A percentile compares a stretch with the other conserved stretches of the same genome.
These are phyloP conservation scores for Eimeria necatrix DNA, from an alignment of 169 alveolate species.

Conservation along the genomic window DNA sequence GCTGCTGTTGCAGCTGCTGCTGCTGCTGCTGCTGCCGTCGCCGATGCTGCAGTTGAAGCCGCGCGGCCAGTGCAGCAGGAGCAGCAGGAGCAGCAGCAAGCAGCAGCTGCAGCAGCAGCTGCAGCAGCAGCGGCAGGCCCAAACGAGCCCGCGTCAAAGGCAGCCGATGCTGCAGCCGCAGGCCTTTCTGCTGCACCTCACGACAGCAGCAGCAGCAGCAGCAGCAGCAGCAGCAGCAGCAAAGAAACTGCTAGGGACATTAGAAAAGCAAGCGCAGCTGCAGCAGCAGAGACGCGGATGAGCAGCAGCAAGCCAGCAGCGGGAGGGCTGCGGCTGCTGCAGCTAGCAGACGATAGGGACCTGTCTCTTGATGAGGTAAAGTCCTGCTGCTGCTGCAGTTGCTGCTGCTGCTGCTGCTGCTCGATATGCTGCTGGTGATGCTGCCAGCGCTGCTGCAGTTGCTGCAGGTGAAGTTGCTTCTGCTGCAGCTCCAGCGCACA, in stretches of 20 bases:
- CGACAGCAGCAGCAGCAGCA: slow-evolving; percentile 39
- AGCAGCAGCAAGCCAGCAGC: not conserved
- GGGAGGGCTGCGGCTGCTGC: slow-evolving; percentile 46
- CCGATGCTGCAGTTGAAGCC: not conserved
- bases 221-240: slow-evolving; percentile 35
- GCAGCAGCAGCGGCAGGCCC: slow-evolving; percentile 32
- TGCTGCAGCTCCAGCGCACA: not conserved
- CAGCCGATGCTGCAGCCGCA: not conserved
- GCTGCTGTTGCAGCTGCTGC: not conserved
- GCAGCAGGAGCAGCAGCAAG: not conserved
- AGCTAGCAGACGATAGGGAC: slow-evolving; percentile 48
- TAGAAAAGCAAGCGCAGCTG: not conserved
- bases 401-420: not conserved
- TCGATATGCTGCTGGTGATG: not conserved
- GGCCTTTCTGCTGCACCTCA: not conserved
- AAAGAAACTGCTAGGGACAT: not conserved
- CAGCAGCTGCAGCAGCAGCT: not conserved
- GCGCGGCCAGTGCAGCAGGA: not conserved
- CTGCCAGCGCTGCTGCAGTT: not conserved
- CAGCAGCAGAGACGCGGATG: slow-evolving; percentile 49
- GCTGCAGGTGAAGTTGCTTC: not conserved
- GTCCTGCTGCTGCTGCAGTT: slow-evolving; percentile 4
- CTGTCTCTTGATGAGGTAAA: slow-evolving; percentile 38
- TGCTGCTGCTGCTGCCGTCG: slow-evolving; percentile 6
- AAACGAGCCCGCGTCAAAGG: not conserved